Percentiles rank a stretch among this genome's conserved stretches.
Evolutionary conservation across 768 basidiomycete genomes (phyloP).

Genomic region (Termitomyces bulborhizus): DNA sequence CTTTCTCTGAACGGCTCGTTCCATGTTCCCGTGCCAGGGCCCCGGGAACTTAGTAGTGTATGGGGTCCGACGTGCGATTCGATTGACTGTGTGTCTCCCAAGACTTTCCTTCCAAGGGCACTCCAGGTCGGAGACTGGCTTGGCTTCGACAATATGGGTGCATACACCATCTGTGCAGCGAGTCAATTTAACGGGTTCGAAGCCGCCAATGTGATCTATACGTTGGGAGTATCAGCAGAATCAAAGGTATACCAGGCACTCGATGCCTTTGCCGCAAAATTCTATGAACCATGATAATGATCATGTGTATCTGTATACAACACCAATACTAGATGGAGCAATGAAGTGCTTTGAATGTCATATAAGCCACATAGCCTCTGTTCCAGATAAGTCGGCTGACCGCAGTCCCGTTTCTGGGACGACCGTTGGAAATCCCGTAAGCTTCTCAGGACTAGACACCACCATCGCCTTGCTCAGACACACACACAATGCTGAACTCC

Average conservation of each 20-base stretch:
- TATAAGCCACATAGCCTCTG: no score
- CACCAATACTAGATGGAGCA: no score
- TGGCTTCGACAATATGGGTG: constrained; percentile 97
- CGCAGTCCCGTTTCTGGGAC: no score
- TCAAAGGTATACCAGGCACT: constrained; percentile 47
- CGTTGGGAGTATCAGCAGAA: constrained; percentile 50
- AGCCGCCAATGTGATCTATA: constrained; percentile 74
- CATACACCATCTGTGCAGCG: constrained; percentile 94
- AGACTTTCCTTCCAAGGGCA: constrained; percentile 52
- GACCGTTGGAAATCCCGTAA: no score
- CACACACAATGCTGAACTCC: no score
- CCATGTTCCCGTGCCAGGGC: constrained; percentile 40
- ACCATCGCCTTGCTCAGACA: no score
- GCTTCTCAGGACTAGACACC: no score
- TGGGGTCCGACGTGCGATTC: constrained; percentile 99
- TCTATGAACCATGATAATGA: no score
- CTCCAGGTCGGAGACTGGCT: constrained; percentile 96
- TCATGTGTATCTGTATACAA: no score
- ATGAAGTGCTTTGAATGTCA: no score
- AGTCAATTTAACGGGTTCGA: constrained; percentile 94
- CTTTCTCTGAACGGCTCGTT: constrained; percentile 66
- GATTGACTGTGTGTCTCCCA: constrained; percentile 84
- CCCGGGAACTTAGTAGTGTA: constrained; percentile 56
- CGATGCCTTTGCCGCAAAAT: constrained; percentile 34
- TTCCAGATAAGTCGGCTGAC: no score